A percentile compares a stretch with the other conserved stretches of the same genome.
Conservation (phyloP, 164 flowering plant genomes). For the Cinnamomum chago region DNA sequence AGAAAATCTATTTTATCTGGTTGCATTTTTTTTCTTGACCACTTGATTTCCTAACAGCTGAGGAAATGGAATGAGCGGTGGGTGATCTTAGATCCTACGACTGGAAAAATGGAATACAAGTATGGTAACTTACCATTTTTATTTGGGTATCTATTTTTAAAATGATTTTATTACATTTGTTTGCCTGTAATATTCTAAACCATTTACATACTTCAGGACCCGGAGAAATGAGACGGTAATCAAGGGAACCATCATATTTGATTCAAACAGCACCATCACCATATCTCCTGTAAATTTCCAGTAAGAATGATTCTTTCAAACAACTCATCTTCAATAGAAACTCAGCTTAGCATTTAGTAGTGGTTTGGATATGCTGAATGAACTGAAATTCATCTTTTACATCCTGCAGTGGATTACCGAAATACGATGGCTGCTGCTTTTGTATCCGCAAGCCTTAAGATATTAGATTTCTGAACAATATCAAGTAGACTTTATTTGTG, state of each 20-base stretch:
- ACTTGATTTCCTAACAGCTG: conserved; percentile 44
- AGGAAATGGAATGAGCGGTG: conserved; percentile 98
- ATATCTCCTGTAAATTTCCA: conserved; percentile 92
- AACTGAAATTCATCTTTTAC: conserved; percentile 14
- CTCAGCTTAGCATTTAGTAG: background rate
- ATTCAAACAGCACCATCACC: conserved; percentile 81
- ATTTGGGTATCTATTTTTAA: background rate
- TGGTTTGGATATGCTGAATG: conserved; percentile 6
- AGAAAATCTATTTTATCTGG: too few species aligned
- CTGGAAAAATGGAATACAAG: conserved; percentile 99
- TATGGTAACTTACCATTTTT: conserved; percentile 22
- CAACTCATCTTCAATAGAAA: background rate
- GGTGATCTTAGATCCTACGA: conserved; percentile 93
- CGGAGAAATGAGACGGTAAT: conserved; percentile 79
- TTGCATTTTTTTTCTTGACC: background rate
- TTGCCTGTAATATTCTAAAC: conserved; percentile 1
- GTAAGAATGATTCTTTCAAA: conserved; percentile 40
- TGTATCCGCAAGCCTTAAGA: conserved; percentile 61
- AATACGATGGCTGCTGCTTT: conserved; percentile 96
- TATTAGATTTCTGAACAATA: background rate
- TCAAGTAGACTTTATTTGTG: background rate
- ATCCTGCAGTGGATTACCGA: conserved; percentile 81
- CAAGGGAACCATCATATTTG: conserved; percentile 83
- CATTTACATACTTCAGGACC: conserved; percentile 38
- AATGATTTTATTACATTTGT: background rate